Evolutionary conservation across 371 early-diverging fungal species (phyloP).

Genomic region (Choanephora cucurbitarum): DNA sequence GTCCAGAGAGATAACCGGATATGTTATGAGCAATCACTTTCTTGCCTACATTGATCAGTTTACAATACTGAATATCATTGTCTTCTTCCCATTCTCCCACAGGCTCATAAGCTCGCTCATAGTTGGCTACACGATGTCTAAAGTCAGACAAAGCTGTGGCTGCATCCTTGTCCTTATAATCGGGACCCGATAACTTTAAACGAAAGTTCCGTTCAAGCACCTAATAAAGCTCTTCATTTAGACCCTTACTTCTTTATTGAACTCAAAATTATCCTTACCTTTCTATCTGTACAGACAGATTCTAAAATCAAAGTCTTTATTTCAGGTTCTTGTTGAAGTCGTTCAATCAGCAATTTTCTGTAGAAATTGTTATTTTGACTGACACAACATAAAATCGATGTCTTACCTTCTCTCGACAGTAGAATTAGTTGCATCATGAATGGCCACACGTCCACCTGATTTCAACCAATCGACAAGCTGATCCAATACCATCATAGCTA

Average conservation of each 20-base stretch:
- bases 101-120: slow-evolving; percentile 82
- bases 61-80: slow-evolving; percentile 74
- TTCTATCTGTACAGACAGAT: slow-evolving; percentile 76
- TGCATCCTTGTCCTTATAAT: slow-evolving; percentile 74
- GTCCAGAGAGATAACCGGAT: slow-evolving; percentile 77
- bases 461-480: slow-evolving; percentile 80
- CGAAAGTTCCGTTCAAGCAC: slow-evolving; percentile 76
- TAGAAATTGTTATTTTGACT: background rate
- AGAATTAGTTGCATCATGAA: slow-evolving; percentile 91
- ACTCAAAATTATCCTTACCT: too few relatives aligned
- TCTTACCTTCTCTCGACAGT: slow-evolving; percentile 69
- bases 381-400: too few relatives aligned
- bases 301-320: slow-evolving; percentile 64
- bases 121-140: slow-evolving; percentile 71
- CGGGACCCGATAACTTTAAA: slow-evolving; percentile 83
- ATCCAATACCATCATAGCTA: slow-evolving; percentile 82
- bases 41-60: slow-evolving; percentile 82
- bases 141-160: slow-evolving; percentile 77
- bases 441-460: slow-evolving; percentile 72
- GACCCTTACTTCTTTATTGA: too few relatives aligned
- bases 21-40: slow-evolving; percentile 83
- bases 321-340: slow-evolving; percentile 58
- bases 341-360: slow-evolving; percentile 63
- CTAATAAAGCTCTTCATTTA: slow-evolving; percentile 3
- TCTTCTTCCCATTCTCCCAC: slow-evolving; percentile 78